Evolutionary conservation across 305 asterid genomes (phyloP), one percentile per base, ranked within the genome.

Genomic region (Fraxinus dipetala): DNA sequence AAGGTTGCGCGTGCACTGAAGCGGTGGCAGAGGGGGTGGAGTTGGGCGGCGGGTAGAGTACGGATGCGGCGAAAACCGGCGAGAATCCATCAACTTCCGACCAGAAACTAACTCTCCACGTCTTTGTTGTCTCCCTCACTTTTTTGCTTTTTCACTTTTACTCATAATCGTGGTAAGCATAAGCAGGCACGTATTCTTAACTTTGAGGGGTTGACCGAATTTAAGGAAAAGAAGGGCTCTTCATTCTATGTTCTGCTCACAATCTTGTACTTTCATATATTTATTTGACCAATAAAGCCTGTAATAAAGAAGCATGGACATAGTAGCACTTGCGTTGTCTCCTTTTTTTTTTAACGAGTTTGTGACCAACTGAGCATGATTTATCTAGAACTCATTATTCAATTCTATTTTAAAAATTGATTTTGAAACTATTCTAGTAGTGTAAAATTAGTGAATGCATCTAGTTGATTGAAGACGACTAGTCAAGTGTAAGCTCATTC

Each of bases 1-100:
- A 78, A 24, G 4, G 80, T 85, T 81, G 87, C 90, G 93, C 93
- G 77, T 90, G 94, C 91, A 67, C 85, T 80, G 86, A 81, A 82
- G 79, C 84, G 77, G 72, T 78, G 54, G 54, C 54, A 45, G 54
- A 43, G 54, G 16, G n/a, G 14, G n/a, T 45, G 88, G 75, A 81
- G 85, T 56, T 73, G 84, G 89, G 86, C 86, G 90, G 93, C 92
- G 87, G 82, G 77, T 16, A 11, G 84, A 28, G 89, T 90, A 86
- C 90, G 86, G 92, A 74, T 51, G 78, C 90, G 92, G 91, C 88
- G 81, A 84, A 77, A 31, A 72, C 80, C 84, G 87, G 89, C 87
- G 85, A 77, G 76, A 78, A 34, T 2, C 16, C 75, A 72, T 43
- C 77, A 72, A 78, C 65, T 35, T 75, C 87, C 89, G 88, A 88